Base-by-base conservation (phyloP, 768 basidiomycete species). In the Auriculariales sp. region DNA sequence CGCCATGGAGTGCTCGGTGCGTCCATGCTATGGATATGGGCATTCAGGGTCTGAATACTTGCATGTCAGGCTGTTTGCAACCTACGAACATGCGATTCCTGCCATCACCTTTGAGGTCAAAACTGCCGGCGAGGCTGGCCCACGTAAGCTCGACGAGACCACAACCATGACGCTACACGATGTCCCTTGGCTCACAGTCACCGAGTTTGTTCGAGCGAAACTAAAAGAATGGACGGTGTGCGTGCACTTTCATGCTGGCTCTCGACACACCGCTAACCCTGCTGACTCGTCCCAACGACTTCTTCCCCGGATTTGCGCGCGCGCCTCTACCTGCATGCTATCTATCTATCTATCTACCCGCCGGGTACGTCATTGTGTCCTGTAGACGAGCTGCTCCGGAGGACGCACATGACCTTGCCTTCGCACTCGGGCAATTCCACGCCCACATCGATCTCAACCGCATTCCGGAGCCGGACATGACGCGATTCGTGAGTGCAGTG, bases 1-100 rank as follows among this genome's bases (percentile, higher is more conserved):
- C 87, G 0, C 80, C 87, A n/a, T 89, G 87, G 87, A 86, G 80
- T 50, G 85, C 87, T 58, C 75, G 88, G 86, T 85, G 61, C 50
- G 68, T 57, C 39, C 28, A 51, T 1, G 25, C 19, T 55, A 49
- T 32, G 19, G 24, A 32, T 50, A 29, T 34, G 22, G n/a, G n/a
- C n/a, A n/a, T n/a, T n/a, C n/a, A 14, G 30, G 10, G 46, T 27
- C 48, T 50, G 45, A 39, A 51, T 50, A 48, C 55, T 47, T 34
- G 15, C 50, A 53, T 25, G 53, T 47, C 57, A 89, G 86, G 50
- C 64, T 91, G 54, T 84, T 86, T 62, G 75, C 74, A 54, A 81
- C 76, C 36, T 91, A 87, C 60, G 78, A 78, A 59, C 75, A 79
- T 52, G 68, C 77, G 51, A 89, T 88, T 56, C 87, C 87, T 17